Percentiles rank a stretch among this genome's conserved stretches.
phyloP scores from a whole-genome alignment of 2,329 filamentous ascomycete genomes.

The Colletotrichum lindemuthianum region DNA sequence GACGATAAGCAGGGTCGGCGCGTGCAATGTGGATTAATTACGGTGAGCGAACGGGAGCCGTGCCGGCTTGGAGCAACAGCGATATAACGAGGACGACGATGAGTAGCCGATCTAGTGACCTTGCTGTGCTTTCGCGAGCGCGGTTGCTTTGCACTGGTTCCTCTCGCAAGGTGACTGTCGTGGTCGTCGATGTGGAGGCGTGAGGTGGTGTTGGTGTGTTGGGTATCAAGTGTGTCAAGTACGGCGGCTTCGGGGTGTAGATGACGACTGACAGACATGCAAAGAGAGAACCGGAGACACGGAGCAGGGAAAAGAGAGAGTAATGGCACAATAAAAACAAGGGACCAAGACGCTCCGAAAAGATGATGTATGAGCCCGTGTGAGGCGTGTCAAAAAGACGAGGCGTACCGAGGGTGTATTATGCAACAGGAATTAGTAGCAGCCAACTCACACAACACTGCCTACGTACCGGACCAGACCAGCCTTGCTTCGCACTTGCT shows the following conservation, averaged over 20 bases:
- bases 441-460: conserved; percentile 17
- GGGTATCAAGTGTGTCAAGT: too few species aligned
- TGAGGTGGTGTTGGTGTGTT: too few species aligned
- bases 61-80: conserved; percentile 1
- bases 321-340: neutral
- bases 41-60: conserved; percentile 15
- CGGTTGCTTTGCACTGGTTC: too few species aligned
- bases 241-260: neutral
- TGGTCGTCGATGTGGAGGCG: too few species aligned
- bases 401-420: conserved; percentile 29
- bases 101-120: too few species aligned
- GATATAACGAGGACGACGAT: conserved; percentile 6
- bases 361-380: conserved; percentile 29
- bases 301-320: neutral
- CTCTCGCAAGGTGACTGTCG: too few species aligned
- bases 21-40: conserved; percentile 13
- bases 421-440: conserved; percentile 25
- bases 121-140: too few species aligned
- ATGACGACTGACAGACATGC: neutral
- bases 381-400: conserved; percentile 31
- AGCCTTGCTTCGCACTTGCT: conserved; percentile 7
- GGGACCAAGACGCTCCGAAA: conserved; percentile 1
- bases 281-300: neutral
- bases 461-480: conserved; percentile 7
- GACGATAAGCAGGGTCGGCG: conserved; percentile 5